phyloP scores from a whole-genome alignment of 805 yeast species.

The Millerozyma miso region DNA sequence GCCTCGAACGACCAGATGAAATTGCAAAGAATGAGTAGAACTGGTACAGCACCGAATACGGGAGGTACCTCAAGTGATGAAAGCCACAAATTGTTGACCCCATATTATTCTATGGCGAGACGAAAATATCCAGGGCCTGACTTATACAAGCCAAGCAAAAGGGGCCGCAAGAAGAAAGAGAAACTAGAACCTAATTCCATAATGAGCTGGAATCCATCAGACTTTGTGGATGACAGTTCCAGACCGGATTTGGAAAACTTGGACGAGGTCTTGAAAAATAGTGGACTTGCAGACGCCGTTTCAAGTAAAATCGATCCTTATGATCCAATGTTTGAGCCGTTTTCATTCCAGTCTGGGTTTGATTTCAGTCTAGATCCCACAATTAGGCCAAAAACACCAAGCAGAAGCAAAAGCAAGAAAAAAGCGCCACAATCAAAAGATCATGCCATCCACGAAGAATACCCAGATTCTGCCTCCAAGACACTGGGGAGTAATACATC shows the following conservation, averaged over 20 bases:
- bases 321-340: conserved; percentile 3
- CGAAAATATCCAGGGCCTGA: not conserved
- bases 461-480: not conserved
- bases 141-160: conserved; percentile 4
- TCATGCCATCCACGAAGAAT: not conserved
- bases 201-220: not conserved
- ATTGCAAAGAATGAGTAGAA: not conserved
- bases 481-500: conserved; percentile 1
- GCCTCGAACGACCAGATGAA: not conserved
- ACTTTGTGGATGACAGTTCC: not conserved
- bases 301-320: not conserved
- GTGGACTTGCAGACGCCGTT: not conserved
- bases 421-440: conserved; percentile 1
- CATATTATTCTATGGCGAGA: not conserved
- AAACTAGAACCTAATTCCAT: not conserved
- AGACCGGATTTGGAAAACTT: conserved; percentile 1
- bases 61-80: not conserved
- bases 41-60: not conserved
- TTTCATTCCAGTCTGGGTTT: conserved; percentile 4
- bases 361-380: conserved; percentile 5
- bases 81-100: not conserved
- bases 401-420: conserved; percentile 5
- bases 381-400: conserved; percentile 1
- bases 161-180: conserved; percentile 5
- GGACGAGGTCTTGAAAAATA: conserved; percentile 1